These are phyloP conservation scores for Zychaea mexicana DNA, from an alignment of 371 early-diverging fungal genomes.

Conservation along the genomic window DNA sequence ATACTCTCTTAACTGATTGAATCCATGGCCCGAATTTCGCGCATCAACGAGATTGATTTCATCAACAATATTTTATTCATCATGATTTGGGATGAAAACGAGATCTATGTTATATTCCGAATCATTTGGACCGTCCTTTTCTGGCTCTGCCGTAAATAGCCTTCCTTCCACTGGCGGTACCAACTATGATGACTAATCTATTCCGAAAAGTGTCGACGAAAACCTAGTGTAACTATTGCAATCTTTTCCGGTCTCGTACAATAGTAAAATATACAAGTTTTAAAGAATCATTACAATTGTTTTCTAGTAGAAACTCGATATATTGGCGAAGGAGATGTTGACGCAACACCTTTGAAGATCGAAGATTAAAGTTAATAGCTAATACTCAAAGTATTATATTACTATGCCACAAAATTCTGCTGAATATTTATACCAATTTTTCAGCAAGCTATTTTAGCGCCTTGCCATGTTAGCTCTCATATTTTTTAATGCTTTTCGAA, in stretches of 20 bases:
- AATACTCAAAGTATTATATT: too few relatives aligned
- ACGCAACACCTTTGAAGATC: background rate
- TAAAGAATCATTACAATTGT: background rate
- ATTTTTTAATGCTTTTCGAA: too few relatives aligned
- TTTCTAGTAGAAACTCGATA: conserved; percentile 24
- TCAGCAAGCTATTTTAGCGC: too few relatives aligned
- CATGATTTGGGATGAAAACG: conserved; percentile 55
- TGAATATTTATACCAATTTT: too few relatives aligned
- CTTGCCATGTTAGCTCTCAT: too few relatives aligned
- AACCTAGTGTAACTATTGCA: conserved; percentile 29
- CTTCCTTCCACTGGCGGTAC: conserved; percentile 38
- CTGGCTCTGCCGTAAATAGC: conserved; percentile 27
- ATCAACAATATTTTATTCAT: conserved; percentile 53
- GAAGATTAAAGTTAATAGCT: background rate
- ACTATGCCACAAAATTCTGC: too few relatives aligned
- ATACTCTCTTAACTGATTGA: conserved; percentile 52
- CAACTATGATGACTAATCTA: conserved; percentile 57
- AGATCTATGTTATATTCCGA: conserved; percentile 15
- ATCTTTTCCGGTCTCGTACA: background rate
- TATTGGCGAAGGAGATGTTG: conserved; percentile 10
- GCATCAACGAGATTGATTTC: conserved; percentile 40
- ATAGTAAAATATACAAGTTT: background rate
- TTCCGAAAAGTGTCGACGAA: conserved; percentile 52
- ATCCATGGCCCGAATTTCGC: conserved; percentile 48
- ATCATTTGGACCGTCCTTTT: conserved; percentile 35